Conservation (phyloP, 2,329 filamentous ascomycete species). For the Hypoxylon sp. region DNA sequence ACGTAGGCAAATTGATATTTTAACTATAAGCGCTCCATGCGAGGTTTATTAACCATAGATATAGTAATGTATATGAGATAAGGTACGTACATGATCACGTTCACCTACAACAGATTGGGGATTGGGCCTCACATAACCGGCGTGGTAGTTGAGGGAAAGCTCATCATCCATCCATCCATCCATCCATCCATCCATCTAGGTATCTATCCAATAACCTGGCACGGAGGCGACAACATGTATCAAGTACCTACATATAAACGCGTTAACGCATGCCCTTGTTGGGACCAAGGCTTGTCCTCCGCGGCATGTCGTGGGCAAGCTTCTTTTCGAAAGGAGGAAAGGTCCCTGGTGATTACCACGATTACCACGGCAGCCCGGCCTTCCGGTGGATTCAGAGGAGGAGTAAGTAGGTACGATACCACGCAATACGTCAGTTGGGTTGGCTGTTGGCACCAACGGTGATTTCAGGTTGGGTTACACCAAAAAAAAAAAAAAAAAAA, state of each 20-base stretch:
- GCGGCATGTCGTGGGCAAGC: too few relatives aligned
- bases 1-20: conserved; percentile 20
- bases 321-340: conserved; percentile 19
- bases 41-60: conserved; percentile 25
- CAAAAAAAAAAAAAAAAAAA: too few relatives aligned
- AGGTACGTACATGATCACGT: conserved; percentile 24
- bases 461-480: conserved; percentile 17
- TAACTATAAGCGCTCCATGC: conserved; percentile 36
- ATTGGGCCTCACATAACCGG: too few relatives aligned
- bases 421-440: conserved; percentile 15
- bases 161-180: conserved; percentile 13
- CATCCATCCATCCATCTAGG: too few relatives aligned
- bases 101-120: too few relatives aligned
- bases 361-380: conserved; percentile 25
- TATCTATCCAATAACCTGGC: too few relatives aligned
- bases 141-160: conserved; percentile 29
- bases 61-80: conserved; percentile 22
- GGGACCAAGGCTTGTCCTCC: conserved; percentile 16
- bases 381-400: conserved; percentile 17
- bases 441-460: conserved; percentile 20
- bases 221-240: too few relatives aligned
- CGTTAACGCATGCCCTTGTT: conserved; percentile 17
- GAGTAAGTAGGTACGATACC: conserved; percentile 8
- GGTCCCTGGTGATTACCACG: conserved; percentile 25
- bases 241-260: conserved; percentile 25